Evolutionary conservation across 2,329 filamentous ascomycete genomes (phyloP), one percentile per base, ranked within the genome.

Genomic region (Plenodomus lindquistii): DNA sequence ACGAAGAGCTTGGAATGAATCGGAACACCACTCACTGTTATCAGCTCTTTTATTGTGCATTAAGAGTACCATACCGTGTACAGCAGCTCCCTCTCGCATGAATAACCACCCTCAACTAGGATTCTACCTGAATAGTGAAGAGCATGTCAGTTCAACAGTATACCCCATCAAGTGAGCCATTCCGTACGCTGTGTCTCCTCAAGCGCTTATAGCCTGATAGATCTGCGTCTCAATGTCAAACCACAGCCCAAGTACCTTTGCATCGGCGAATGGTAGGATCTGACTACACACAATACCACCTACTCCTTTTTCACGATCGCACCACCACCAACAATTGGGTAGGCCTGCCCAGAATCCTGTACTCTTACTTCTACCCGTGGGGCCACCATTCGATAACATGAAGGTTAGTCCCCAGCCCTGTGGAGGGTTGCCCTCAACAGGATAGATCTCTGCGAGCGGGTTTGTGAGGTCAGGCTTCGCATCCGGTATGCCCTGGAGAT

Each of bases 401-500:
- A 84, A 84, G 0, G 77, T 80, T 34, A 88, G 65, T 0, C 85
- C 84, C 82, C 82, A 87, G 9, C 85, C 85, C 63, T 87, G 83
- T 0, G 83, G 79, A 18, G 73, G 75, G 43, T 78, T 70, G 20
- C 71, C 73, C 37, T 60, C 55, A 21, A 71, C 65, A 6, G 71
- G 70, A 47, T 73, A 85, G 6, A 85, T 37, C n/a, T 84, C 79
- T 1, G 74, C 65, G 4, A 81, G 55, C 0, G 70, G 62, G 55
- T 82, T 80, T 1, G 79, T 78, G 3, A 80, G 65, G 16, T 81
- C 75, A 0, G 79, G 76, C 52, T 80, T 83, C 0, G 78, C 70
- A 6, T 73, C 73, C 0, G 75, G 67, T 6, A 83, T 74, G 2
- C 59, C 57, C 46, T 79, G n/a, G n/a, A n/a, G n/a, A n/a, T n/a